Evolutionary conservation across 345 rosid species (phyloP).

Genomic region (Populus ilicifolia): DNA sequence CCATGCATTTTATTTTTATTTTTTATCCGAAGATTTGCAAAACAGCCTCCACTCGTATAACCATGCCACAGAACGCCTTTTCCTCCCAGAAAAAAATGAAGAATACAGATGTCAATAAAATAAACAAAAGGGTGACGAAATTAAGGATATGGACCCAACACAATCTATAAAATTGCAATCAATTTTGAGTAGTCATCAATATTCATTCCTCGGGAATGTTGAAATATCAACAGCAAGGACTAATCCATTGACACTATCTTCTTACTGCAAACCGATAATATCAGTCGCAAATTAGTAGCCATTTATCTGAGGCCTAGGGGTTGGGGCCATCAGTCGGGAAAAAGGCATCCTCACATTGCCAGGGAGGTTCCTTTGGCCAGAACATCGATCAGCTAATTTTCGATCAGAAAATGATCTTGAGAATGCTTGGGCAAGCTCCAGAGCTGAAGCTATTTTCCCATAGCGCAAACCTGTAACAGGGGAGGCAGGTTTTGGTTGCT

Average conservation of each 20-base stretch:
- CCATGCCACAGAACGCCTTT: neutral
- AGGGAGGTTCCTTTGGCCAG: conserved; percentile 31
- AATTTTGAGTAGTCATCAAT: conserved; percentile 7
- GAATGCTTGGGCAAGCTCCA: conserved; percentile 76
- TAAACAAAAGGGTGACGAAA: neutral
- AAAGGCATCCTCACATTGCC: conserved; percentile 57
- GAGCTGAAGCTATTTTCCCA: conserved; percentile 70
- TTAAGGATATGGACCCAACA: no score
- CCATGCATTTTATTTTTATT: no score
- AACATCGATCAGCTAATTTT: conserved; percentile 36
- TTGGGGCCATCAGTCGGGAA: conserved; percentile 58
- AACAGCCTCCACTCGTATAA: no score
- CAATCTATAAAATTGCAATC: neutral
- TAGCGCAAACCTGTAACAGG: conserved; percentile 47
- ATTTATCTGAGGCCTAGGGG: conserved; percentile 52
- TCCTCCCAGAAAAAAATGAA: conserved; percentile 1
- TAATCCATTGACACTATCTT: neutral
- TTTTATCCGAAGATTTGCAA: no score
- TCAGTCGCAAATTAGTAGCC: conserved; percentile 42
- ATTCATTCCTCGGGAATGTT: conserved; percentile 5
- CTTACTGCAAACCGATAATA: neutral
- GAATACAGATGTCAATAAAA: neutral
- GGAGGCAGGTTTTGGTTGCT: conserved; percentile 49
- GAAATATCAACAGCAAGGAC: neutral
- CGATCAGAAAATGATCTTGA: conserved; percentile 54